Evolutionary conservation across 2,329 filamentous ascomycete genomes (phyloP).

Genomic region (Sporothrix curviconia): DNA sequence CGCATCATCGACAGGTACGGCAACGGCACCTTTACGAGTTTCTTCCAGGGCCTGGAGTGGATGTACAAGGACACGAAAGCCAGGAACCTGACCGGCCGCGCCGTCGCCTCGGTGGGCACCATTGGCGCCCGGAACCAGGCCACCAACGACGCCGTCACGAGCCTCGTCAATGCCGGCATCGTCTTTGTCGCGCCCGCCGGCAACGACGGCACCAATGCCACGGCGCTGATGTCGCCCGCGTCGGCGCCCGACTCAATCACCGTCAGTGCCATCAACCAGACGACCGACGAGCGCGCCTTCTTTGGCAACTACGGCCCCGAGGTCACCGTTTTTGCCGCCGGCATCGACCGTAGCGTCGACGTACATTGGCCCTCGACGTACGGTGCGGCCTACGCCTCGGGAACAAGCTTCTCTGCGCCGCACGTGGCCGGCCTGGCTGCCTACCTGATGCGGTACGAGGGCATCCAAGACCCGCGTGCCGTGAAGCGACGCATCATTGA

Average conservation of each 20-base stretch:
- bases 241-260: conserved; percentile 52
- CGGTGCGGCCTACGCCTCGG: conserved; percentile 28
- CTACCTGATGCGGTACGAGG: conserved; percentile 21
- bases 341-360: conserved; percentile 48
- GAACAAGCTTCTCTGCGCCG: conserved; percentile 22
- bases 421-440: conserved; percentile 22
- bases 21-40: conserved; percentile 41
- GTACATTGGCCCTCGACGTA: conserved; percentile 42
- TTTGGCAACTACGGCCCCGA: conserved; percentile 53
- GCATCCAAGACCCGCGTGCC: conserved; percentile 34
- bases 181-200: conserved; percentile 55
- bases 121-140: conserved; percentile 43
- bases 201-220: conserved; percentile 45
- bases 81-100: conserved; percentile 41
- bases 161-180: conserved; percentile 43
- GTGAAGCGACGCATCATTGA: conserved; percentile 64
- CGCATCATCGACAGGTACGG: conserved; percentile 53
- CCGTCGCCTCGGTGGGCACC: conserved; percentile 59
- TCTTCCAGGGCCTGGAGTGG: conserved; percentile 56
- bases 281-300: conserved; percentile 39
- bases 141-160: conserved; percentile 47
- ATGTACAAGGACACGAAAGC: conserved; percentile 40
- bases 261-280: conserved; percentile 52
- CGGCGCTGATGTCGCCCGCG: conserved; percentile 38
- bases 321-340: conserved; percentile 52